These are phyloP conservation scores for Medicago arabica DNA, from an alignment of 306 rosid genomes.

Conservation along the genomic window DNA sequence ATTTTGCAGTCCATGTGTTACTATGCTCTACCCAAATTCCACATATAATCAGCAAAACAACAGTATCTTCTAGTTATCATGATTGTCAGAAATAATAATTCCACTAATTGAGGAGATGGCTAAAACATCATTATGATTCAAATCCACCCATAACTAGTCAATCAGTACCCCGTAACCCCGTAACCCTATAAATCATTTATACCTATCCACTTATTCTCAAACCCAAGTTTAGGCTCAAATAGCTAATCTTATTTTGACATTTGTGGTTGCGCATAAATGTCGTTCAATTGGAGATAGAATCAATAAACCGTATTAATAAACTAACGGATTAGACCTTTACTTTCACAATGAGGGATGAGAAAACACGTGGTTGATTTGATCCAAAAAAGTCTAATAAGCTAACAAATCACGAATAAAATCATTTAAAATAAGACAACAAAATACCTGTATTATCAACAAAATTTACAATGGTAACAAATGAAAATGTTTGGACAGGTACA, in stretches of 20 bases:
- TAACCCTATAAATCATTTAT: conserved; percentile 22
- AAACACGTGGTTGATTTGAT: conserved; percentile 21
- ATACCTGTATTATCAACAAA: conserved; percentile 19
- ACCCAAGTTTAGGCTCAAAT: conserved; percentile 37
- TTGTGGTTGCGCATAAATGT: conserved; percentile 13
- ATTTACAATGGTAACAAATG: background rate
- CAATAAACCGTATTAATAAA: conserved; percentile 30
- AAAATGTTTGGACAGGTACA: conserved; percentile 1
- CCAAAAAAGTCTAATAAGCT: conserved; percentile 14
- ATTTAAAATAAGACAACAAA: conserved; percentile 9
- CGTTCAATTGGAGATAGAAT: conserved; percentile 32
- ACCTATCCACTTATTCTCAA: conserved; percentile 9
- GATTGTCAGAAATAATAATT: conserved; percentile 25
- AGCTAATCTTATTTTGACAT: conserved; percentile 23
- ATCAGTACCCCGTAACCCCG: background rate
- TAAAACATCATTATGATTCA: conserved; percentile 14
- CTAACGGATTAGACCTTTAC: conserved; percentile 21
- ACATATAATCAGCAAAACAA: conserved; percentile 23
- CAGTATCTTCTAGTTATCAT: conserved; percentile 34
- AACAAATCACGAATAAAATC: background rate
- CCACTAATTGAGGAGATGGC: background rate
- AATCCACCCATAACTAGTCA: conserved; percentile 15
- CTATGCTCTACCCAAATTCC: conserved; percentile 18
- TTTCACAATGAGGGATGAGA: background rate
- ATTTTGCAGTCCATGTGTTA: conserved; percentile 30